Percentiles rank a stretch among this genome's conserved stretches.
These are phyloP conservation scores for Lenzites betulinus DNA, from an alignment of 768 basidiomycete genomes.

Conservation along the genomic window DNA sequence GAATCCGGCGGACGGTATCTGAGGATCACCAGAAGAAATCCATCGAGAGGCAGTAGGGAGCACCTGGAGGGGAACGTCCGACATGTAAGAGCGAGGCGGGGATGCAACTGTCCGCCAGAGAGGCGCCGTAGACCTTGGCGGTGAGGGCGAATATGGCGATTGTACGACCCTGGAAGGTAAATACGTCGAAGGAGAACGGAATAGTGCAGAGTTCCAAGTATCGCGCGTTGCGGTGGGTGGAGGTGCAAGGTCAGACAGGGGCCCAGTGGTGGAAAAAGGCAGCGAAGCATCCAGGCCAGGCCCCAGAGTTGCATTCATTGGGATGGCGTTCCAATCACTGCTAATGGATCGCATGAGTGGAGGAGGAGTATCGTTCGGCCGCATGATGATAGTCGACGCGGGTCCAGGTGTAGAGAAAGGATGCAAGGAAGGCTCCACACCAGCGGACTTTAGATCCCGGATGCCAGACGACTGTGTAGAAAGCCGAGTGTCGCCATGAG, in stretches of 20 bases:
- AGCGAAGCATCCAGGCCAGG: neutral
- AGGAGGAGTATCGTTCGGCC: neutral
- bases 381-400: conserved; percentile 13
- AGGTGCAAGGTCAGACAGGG: neutral
- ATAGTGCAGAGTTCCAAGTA: neutral
- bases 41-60: neutral
- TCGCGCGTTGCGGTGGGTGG: too few species aligned
- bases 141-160: too few species aligned
- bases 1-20: neutral
- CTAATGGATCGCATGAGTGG: neutral
- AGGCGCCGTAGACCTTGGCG: too few species aligned
- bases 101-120: too few species aligned
- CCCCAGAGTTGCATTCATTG: neutral
- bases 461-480: neutral
- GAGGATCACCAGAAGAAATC: neutral
- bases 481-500: neutral
- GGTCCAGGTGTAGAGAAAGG: conserved; percentile 35
- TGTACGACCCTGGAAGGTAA: neutral
- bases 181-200: neutral
- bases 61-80: neutral
- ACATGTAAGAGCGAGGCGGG: too few species aligned
- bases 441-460: neutral
- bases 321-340: neutral
- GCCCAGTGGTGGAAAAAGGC: conserved; percentile 29
- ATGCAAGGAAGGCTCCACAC: neutral